Evolutionary conservation across 768 basidiomycete genomes (phyloP), one percentile per base, ranked within the genome.

Genomic region (Boletus rubropictus): DNA sequence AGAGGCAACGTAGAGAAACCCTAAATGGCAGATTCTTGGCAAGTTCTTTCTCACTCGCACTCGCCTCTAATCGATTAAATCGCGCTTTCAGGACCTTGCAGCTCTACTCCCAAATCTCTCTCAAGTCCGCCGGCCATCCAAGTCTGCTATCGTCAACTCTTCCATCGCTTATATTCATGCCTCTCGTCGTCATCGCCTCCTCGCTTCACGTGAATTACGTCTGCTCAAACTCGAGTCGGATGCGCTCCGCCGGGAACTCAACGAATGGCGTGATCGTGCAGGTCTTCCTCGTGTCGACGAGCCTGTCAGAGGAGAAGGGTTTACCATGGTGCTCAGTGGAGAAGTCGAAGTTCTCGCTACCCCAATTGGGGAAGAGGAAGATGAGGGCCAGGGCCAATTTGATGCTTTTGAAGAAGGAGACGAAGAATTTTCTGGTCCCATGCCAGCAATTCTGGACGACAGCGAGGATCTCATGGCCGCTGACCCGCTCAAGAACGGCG

Each of bases 81-180:
- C 39, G 37, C 47, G 31, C 39, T 39, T 50, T 27, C 40, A 91
- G 89, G 89, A 92, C 58, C 87, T 97, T 40, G 95, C 95, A 49
- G 81, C 84, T 7, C 78, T 96, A 32, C 82, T 98, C 17, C 91
- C 95, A 41, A 89, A 93, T 62, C 82, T 96, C 46, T 86, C 87
- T 10, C 80, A 89, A 60, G 87, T 92, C 66, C 85, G 93, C 53
- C 83, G 95, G 25, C 96, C 96, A 0, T 92, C 89, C 64, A 99
- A 99, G 70, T 89, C 89, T 4, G 86, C 89, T 51, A 97, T 98
- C 66, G 94, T 99, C 68, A 96, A 96, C 68, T 91, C 88, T 28
- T 89, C 86, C 37, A 96, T 97, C 64, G 83, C 90, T 1, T 87
- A 91, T 61, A 81, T 93, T 51, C 84, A 87, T 59, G 79, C 85